A percentile compares a stretch with the other conserved stretches of the same genome.
Conservation (phyloP, 2,329 filamentous ascomycete genomes). For the Knoxdaviesia proteae region DNA sequence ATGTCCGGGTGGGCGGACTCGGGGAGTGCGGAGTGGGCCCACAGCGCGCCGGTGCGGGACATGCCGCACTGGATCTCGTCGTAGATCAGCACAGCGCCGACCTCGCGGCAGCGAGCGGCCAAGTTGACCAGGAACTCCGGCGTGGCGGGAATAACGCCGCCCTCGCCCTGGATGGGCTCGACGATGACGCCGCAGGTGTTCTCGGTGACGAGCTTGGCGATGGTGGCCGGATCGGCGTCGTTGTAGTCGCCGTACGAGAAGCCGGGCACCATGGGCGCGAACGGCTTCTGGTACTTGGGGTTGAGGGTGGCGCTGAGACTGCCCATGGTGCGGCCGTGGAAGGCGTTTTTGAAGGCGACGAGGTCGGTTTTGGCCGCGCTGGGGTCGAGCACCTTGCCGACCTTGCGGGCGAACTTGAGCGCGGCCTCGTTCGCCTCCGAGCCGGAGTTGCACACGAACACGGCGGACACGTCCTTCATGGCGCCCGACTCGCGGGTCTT, state of each 20-base stretch:
- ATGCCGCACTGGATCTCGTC: constrained; percentile 97
- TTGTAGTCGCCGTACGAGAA: constrained; percentile 79
- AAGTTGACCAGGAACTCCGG: constrained; percentile 69
- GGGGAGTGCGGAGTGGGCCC: constrained; percentile 65
- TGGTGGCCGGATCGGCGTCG: constrained; percentile 37
- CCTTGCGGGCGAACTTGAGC: constrained; percentile 90
- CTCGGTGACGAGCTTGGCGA: constrained; percentile 57
- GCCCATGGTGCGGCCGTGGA: constrained; percentile 95
- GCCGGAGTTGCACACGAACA: constrained; percentile 91
- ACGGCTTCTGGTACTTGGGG: constrained; percentile 91
- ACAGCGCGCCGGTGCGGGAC: constrained; percentile 67
- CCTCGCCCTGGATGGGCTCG: constrained; percentile 94
- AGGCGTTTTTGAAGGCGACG: constrained; percentile 77
- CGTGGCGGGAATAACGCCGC: constrained; percentile 68
- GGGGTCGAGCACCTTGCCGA: constrained; percentile 55
- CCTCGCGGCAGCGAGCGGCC: constrained; percentile 65
- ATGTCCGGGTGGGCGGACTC: constrained; percentile 78
- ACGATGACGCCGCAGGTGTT: constrained; percentile 86
- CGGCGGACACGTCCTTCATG: constrained; percentile 61
- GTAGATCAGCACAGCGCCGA: constrained; percentile 76
- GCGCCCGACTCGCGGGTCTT: constrained; percentile 59
- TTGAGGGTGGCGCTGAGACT: constrained; percentile 90
- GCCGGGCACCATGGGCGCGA: constrained; percentile 85
- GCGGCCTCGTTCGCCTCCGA: constrained; percentile 95
- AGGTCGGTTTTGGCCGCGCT: constrained; percentile 59